Percentiles rank a stretch among this genome's conserved stretches.
Evolutionary conservation across 2,329 filamentous ascomycete species (phyloP).

Genomic region (Drechslerella stenobrocha): DNA sequence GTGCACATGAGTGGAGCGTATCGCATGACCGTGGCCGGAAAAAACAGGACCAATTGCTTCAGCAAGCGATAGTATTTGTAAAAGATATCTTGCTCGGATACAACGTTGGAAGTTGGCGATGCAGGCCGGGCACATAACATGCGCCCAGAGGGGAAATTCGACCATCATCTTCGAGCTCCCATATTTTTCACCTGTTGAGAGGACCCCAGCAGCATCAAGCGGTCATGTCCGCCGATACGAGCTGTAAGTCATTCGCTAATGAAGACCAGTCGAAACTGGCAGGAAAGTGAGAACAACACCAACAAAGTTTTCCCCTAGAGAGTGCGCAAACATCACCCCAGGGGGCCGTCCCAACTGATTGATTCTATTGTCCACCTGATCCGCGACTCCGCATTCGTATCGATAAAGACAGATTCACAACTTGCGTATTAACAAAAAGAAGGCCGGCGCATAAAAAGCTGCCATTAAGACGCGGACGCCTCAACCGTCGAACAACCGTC

Average conservation of each 20-base stretch:
- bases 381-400: no score
- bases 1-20: no score
- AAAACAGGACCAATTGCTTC: neutral
- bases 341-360: no score
- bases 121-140: neutral
- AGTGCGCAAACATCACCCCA: no score
- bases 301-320: no score
- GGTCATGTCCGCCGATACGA: slow-evolving; percentile 40
- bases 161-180: neutral
- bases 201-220: slow-evolving; percentile 14
- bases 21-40: no score
- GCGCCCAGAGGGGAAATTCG: neutral
- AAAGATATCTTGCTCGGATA: no score
- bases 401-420: no score
- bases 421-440: no score
- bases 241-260: slow-evolving; percentile 28
- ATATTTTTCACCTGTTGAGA: neutral
- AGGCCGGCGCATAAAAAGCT: slow-evolving; percentile 10
- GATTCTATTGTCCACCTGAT: no score
- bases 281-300: neutral
- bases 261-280: slow-evolving; percentile 8
- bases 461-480: slow-evolving; percentile 21
- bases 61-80: neutral
- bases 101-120: no score
- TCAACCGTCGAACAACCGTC: slow-evolving; percentile 48